Evolutionary conservation across 768 basidiomycete genomes (phyloP), one percentile per base, ranked within the genome.

Genomic region (Boletus reticulatus): DNA sequence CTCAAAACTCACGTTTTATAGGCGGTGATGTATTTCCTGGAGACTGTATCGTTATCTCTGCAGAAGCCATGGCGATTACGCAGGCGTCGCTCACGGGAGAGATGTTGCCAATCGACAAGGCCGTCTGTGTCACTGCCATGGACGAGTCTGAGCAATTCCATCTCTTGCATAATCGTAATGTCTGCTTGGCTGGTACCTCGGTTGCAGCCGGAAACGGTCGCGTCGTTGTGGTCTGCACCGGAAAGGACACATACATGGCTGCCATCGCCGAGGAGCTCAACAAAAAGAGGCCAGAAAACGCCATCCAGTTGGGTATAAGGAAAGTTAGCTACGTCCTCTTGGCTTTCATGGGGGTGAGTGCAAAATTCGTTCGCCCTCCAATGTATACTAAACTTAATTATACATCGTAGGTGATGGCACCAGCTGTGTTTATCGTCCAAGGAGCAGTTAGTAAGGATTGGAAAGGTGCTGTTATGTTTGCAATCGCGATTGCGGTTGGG

Each of bases 11-110:
- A 34, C 19, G 1, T 27, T 49, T 43, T 31, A 41, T 43, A 73
- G 69, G 71, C 36, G 69, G 68, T 42, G 68, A 72, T 43, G 73
- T 73, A 53, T 72, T 73, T 44, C 72, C 72, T 19, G 72, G 73
- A 20, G 72, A 73, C 29, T 73, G 69, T 34, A 17, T 75, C 31
- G 9, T 75, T n/a, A 59, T 72, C 27, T 69, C 61, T 43, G 67
- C 73, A 6, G 69, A 72, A 50, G 62, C 72, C n/a, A 41, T 73
- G 50, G 56, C 72, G 12, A n/a, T 73, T 29, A 59, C 72, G 6
- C 72, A 73, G 46, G 73, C 73, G 3, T 73, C 72, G 6, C 69
- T 73, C 53, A 73, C 72, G 14, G 72, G 72, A 39, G 72, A 73
- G 62, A 57, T 73, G 45, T 27, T 73, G 43, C 72, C 72, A n/a